phyloP scores from a whole-genome alignment of 2,329 filamentous ascomycete species.

The Fusarium anguioides region DNA sequence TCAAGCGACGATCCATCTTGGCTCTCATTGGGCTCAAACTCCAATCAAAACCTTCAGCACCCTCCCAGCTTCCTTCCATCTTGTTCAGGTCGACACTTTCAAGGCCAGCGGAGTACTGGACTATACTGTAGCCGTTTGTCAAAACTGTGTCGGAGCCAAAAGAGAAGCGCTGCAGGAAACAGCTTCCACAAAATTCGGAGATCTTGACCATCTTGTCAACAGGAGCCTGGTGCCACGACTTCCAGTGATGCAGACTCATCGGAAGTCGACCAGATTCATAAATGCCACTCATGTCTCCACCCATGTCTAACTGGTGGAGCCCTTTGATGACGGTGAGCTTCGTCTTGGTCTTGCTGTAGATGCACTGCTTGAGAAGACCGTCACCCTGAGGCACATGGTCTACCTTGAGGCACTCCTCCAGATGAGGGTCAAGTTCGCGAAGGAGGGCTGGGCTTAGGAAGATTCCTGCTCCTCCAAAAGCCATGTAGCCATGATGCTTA shows the following conservation, averaged over 20 bases:
- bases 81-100: constrained; percentile 56
- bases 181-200: constrained; percentile 66
- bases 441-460: constrained; percentile 67
- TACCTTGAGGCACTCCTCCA: constrained; percentile 58
- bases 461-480: constrained; percentile 69
- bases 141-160: constrained; percentile 61
- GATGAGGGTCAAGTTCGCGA: constrained; percentile 57
- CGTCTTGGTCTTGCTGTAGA: constrained; percentile 64
- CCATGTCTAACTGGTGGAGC: constrained; percentile 68
- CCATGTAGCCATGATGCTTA: constrained; percentile 66
- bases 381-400: constrained; percentile 58
- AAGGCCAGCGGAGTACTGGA: constrained; percentile 57
- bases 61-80: constrained; percentile 66
- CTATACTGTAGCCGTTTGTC: constrained; percentile 69
- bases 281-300: constrained; percentile 66
- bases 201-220: constrained; percentile 62
- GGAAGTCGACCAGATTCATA: constrained; percentile 68
- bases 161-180: constrained; percentile 67
- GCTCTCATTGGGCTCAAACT: constrained; percentile 64
- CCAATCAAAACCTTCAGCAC: constrained; percentile 61
- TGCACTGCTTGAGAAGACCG: constrained; percentile 66
- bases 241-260: constrained; percentile 72
- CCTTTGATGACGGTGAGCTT: constrained; percentile 66
- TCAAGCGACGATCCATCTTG: constrained; percentile 52
- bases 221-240: constrained; percentile 66